phyloP scores from a whole-genome alignment of 495 filamentous ascomycete genomes.

The Parathielavia appendiculata region DNA sequence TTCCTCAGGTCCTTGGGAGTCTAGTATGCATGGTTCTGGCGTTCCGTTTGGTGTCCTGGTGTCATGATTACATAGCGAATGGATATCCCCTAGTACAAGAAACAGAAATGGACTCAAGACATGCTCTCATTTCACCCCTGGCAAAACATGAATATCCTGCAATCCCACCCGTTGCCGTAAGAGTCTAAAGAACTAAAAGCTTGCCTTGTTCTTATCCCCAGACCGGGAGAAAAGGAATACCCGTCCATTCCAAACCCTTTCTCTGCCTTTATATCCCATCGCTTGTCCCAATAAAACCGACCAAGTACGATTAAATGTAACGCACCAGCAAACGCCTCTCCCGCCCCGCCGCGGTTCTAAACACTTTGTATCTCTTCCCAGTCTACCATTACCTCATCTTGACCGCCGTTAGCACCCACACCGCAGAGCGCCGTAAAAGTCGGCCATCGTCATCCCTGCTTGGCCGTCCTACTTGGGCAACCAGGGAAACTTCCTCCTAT shows the following conservation, averaged over 20 bases:
- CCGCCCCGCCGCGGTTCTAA: not conserved
- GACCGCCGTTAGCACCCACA: not conserved
- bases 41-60: not conserved
- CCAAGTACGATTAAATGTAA: not conserved
- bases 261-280: not conserved
- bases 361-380: not conserved
- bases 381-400: no score
- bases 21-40: not conserved
- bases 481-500: slow-evolving; percentile 56
- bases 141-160: not conserved
- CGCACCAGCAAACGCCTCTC: not conserved
- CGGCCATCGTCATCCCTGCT: not conserved
- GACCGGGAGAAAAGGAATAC: not conserved
- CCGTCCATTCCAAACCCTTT: not conserved
- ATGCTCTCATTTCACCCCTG: not conserved
- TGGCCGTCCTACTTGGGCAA: slow-evolving; percentile 39
- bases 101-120: not conserved
- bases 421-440: not conserved
- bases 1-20: not conserved
- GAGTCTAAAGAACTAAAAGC: not conserved
- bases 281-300: not conserved
- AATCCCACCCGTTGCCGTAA: slow-evolving; percentile 13
- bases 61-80: not conserved
- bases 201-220: not conserved
- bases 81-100: not conserved